Base-by-base conservation (phyloP, 257 asterid species). In the Nicotiana obtusifolia region DNA sequence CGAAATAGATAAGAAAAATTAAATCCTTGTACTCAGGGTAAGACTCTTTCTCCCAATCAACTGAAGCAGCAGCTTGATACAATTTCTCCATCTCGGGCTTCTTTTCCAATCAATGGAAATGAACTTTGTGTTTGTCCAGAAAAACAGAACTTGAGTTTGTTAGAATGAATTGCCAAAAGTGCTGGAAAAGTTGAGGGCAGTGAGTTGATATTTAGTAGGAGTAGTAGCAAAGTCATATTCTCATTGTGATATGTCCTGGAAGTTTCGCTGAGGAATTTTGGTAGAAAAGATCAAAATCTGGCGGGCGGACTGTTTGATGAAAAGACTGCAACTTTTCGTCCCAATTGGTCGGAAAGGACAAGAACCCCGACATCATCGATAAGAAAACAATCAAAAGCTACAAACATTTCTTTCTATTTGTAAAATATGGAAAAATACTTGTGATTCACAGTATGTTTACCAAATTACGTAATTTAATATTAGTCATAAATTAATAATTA, bases 11-110 rank as follows among this genome's bases (percentile, higher is more conserved):
- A 2, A 86, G 81, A 65, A 76, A 78, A 31, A 20, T 73, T n/a
- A 86, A 66, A 81, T 86, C 88, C 19, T 81, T 64, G 62, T 81
- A 76, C 17, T 71, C 66, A 31, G 88, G 88, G 68, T 67, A 81
- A 13, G 88, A 81, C 26, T 86, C 86, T 62, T 56, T 57, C 37
- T 81, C 69, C 86, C 83, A 86, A n/a, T 80, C 78, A 22, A 49
- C 15, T 31, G 20, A 57, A 41, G 53, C 17, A 78, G 44, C 47
- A 14, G 26, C 57, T 14, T 57, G 60, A 47, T 22, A 24, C 78
- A 73, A 59, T 6, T 73, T 73, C 24, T 73, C n/a, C 78, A 73
- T 73, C 77, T 37, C 17, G 2, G 15, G 0, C 16, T 67, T 67
- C 17, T 68, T 35, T 69, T 2, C 57, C 4, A 41, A 41, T 20